These are phyloP conservation scores for Citrus glauca DNA, from an alignment of 345 rosid genomes.

Conservation along the genomic window DNA sequence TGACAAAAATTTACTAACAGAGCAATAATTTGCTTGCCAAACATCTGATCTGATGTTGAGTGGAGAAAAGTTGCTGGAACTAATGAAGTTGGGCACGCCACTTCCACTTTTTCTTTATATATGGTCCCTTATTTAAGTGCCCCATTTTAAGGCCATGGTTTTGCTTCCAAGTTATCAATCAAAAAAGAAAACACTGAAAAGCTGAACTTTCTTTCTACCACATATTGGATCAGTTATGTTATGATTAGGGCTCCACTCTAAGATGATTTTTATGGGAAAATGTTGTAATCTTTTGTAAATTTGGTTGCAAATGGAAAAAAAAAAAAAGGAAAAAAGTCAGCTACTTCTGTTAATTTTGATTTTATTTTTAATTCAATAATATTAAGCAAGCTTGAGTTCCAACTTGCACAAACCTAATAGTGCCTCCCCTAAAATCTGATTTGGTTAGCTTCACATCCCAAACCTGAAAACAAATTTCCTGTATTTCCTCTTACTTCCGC, in stretches of 20 bases:
- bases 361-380: background rate
- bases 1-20: background rate
- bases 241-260: background rate
- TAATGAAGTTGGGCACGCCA: background rate
- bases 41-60: background rate
- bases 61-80: background rate
- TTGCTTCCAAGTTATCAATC: background rate
- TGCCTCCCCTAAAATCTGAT: background rate
- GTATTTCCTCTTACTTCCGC: background rate
- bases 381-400: background rate
- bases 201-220: background rate
- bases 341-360: background rate
- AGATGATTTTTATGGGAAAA: background rate
- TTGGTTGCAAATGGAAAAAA: background rate
- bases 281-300: background rate
- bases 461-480: background rate
- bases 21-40: background rate
- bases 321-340: background rate
- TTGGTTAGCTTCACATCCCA: background rate
- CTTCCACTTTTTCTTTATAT: background rate
- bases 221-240: background rate
- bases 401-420: background rate
- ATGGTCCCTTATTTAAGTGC: constrained; percentile 4
- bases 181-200: background rate
- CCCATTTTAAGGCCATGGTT: background rate